Percentiles rank a stretch among this genome's conserved stretches.
These are phyloP conservation scores for Theileria annulata DNA, from an alignment of 169 alveolate genomes.

Conservation along the genomic window DNA sequence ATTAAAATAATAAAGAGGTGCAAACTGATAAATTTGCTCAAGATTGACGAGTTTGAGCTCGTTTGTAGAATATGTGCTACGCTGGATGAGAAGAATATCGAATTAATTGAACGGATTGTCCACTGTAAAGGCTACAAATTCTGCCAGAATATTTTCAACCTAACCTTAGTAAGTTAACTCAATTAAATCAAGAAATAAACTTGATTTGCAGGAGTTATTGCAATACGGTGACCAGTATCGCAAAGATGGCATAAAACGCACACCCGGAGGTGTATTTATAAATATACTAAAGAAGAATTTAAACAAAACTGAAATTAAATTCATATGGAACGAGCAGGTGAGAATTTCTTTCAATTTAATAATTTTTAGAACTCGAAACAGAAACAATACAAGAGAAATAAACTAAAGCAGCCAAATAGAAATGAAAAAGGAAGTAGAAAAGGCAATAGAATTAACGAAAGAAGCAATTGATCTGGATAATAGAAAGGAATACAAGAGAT, in stretches of 20 bases:
- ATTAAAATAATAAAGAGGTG: slow-evolving; percentile 36
- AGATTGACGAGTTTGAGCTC: slow-evolving; percentile 63
- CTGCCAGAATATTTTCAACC: slow-evolving; percentile 56
- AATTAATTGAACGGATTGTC: slow-evolving; percentile 64
- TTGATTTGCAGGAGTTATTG: slow-evolving; percentile 22
- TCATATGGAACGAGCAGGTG: slow-evolving; percentile 70
- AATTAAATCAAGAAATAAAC: background rate
- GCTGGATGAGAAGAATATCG: slow-evolving; percentile 60
- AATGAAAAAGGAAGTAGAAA: slow-evolving; percentile 51
- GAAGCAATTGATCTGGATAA: slow-evolving; percentile 53
- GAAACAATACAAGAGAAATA: background rate
- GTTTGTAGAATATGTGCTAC: slow-evolving; percentile 52
- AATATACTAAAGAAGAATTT: slow-evolving; percentile 51
- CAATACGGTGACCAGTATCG: slow-evolving; percentile 59
- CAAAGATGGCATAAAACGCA: slow-evolving; percentile 52
- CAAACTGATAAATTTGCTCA: slow-evolving; percentile 40
- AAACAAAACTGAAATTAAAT: slow-evolving; percentile 50
- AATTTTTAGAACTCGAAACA: background rate
- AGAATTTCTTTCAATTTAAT: slow-evolving; percentile 20
- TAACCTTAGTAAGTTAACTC: slow-evolving; percentile 38
- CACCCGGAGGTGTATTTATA: slow-evolving; percentile 70
- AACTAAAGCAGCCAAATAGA: background rate
- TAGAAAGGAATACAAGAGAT: slow-evolving; percentile 30
- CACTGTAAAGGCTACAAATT: slow-evolving; percentile 62
- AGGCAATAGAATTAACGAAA: slow-evolving; percentile 53